A percentile compares a stretch with the other conserved stretches of the same genome.
Evolutionary conservation across 768 basidiomycete species (phyloP).

Genomic region (Lactarius deliciosus): DNA sequence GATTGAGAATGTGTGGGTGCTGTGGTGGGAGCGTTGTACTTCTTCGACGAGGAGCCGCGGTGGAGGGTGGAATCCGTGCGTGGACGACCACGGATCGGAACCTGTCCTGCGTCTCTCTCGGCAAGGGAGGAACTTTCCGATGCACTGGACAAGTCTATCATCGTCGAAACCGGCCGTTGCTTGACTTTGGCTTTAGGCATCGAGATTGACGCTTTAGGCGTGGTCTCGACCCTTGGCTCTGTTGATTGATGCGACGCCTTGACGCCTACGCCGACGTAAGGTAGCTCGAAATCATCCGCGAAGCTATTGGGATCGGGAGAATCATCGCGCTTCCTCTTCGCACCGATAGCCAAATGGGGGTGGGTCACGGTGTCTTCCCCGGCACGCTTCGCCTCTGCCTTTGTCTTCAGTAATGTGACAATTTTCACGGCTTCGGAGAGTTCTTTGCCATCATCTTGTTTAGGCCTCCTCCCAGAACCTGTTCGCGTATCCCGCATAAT

Average conservation of each 20-base stretch:
- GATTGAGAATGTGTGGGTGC: slow-evolving; percentile 19
- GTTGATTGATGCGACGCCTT: slow-evolving; percentile 13
- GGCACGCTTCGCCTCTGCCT: slow-evolving; percentile 40
- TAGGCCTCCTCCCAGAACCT: slow-evolving; percentile 34
- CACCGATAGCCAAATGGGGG: slow-evolving; percentile 33
- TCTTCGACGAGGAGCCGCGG: slow-evolving; percentile 18
- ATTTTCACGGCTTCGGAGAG: slow-evolving; percentile 34
- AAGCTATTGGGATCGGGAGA: slow-evolving; percentile 37
- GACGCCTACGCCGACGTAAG: slow-evolving; percentile 43
- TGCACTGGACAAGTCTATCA: slow-evolving; percentile 7
- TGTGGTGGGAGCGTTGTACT: slow-evolving; percentile 7
- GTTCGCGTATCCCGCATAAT: slow-evolving; percentile 39
- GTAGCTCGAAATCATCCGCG: slow-evolving; percentile 41
- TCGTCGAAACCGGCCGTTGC: slow-evolving; percentile 10
- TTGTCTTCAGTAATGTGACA: slow-evolving; percentile 30
- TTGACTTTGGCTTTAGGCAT: slow-evolving; percentile 9
- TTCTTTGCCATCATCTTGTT: slow-evolving; percentile 40
- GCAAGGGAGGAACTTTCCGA: slow-evolving; percentile 8
- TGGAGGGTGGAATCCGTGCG: slow-evolving; percentile 17
- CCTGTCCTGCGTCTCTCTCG: slow-evolving; percentile 15
- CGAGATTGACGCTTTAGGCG: slow-evolving; percentile 12
- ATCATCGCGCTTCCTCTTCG: slow-evolving; percentile 47
- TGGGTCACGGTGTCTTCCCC: slow-evolving; percentile 26
- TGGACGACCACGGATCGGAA: slow-evolving; percentile 26
- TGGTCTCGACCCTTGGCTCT: slow-evolving; percentile 7